A percentile compares a stretch with the other conserved stretches of the same genome.
Conservation (phyloP, 2,329 filamentous ascomycete genomes). For the Nectriaceae sp. region DNA sequence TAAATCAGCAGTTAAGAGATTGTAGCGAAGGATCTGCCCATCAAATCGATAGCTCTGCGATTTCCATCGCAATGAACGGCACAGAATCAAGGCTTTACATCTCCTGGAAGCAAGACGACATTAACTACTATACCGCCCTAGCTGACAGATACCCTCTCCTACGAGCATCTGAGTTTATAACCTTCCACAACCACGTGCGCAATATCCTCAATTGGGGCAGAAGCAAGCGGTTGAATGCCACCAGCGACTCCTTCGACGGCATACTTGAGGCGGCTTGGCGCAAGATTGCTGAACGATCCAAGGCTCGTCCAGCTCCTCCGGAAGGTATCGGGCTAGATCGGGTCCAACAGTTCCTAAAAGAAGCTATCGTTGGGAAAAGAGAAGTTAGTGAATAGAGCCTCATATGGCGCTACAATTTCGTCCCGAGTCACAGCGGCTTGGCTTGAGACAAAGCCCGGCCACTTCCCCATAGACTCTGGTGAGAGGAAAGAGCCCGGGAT, state of each 20-base stretch:
- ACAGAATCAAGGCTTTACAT: not conserved
- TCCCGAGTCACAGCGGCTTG: no score
- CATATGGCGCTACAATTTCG: no score
- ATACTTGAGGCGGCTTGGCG: not conserved
- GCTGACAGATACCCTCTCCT: not conserved
- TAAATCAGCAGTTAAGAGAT: not conserved
- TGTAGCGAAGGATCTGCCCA: not conserved
- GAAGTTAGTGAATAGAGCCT: no score
- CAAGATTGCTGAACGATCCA: no score
- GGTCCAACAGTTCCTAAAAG: no score
- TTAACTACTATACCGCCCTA: not conserved
- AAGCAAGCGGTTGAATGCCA: constrained; percentile 20
- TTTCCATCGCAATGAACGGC: not conserved
- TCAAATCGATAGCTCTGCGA: not conserved
- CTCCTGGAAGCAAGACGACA: not conserved
- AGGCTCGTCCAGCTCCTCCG: no score
- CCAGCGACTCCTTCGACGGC: not conserved
- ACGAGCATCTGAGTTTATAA: constrained; percentile 21
- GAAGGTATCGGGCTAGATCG: no score
- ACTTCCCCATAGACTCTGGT: no score
- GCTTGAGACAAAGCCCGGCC: no score
- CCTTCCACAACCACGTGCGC: constrained; percentile 33
- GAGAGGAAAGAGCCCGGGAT: no score
- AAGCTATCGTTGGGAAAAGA: no score
- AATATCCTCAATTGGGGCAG: constrained; percentile 39